Base-by-base conservation (phyloP, 495 filamentous ascomycete species). In the Choiromyces venosus region DNA sequence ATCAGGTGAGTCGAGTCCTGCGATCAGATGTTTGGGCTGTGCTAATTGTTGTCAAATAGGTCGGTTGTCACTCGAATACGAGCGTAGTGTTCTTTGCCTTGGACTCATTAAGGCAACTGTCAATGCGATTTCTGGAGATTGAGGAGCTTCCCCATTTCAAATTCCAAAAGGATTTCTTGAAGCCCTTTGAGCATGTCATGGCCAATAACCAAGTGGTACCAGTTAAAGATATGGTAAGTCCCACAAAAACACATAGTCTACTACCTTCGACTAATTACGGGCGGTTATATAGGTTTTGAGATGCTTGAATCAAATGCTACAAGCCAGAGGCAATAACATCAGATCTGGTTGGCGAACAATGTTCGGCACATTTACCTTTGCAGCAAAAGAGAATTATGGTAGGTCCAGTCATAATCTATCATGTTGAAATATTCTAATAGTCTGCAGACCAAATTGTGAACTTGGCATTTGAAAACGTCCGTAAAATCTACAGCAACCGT, bases 261-360 rank as follows among this genome's bases (percentile, higher is more conserved):
- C 25, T 38, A 1, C 4, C 21, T 16, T 74, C 66, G 18, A 21
- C 40, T 74, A 40, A 74, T 46, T 74, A 73, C 36, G 7, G 29
- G 52, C 4, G 52, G 52, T 40, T 19, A 25, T 68, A 42, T n/a
- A 74, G 73, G 73, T 96, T 40, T 86, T 99, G 18, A 88, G 93
- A n/a, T 99, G 96, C 81, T 85, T 99, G 70, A 95, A 96, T 71
- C 95, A 99, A 82, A 99, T 99, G 95, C 93, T 99, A 61, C 96
- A 98, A 83, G 94, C 95, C 36, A 87, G 92, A 74, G 95, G 95
- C 12, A 89, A 97, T 78, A 98, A 97, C 76, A 98, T 99, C 77
- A 90, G 94, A 16, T 97, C 93, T 25, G 95, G 95, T 38, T 99
- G 95, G 95, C 90, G 95, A 82, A 98, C 95, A 18, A 98, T 99